Percentiles rank a stretch among this genome's conserved stretches.
These are phyloP conservation scores for Phytopythium montanum DNA, from an alignment of 352 stramenopile genomes.

Conservation along the genomic window DNA sequence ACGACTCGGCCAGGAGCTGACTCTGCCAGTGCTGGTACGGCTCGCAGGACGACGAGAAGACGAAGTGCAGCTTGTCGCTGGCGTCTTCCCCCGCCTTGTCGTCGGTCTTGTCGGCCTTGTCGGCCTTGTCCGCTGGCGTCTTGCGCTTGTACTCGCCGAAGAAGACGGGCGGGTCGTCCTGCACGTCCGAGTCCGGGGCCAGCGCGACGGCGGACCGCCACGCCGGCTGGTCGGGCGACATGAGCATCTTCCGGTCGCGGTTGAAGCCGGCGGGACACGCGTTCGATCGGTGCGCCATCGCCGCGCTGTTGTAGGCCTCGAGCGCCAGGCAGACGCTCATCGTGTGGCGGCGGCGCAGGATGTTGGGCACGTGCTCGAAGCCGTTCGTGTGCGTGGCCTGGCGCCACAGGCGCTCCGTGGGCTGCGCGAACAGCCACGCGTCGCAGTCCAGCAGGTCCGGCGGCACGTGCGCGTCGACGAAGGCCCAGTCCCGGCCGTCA, in stretches of 20 bases:
- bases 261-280: constrained; percentile 70
- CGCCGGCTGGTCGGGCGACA: constrained; percentile 39
- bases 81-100: constrained; percentile 26
- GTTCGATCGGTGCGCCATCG: constrained; percentile 41
- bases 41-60: constrained; percentile 67
- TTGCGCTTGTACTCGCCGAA: constrained; percentile 52
- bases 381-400: constrained; percentile 70
- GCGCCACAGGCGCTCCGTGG: constrained; percentile 53
- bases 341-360: constrained; percentile 68
- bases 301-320: constrained; percentile 70
- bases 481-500: constrained; percentile 69
- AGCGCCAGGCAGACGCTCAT: constrained; percentile 70
- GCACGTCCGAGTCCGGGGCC: constrained; percentile 22
- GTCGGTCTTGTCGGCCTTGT: constrained; percentile 16
- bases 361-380: constrained; percentile 74
- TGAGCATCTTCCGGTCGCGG: constrained; percentile 56
- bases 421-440: constrained; percentile 63
- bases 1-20: constrained; percentile 62
- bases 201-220: constrained; percentile 50
- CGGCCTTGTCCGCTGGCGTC: neutral
- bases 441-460: constrained; percentile 71
- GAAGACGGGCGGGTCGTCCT: constrained; percentile 25
- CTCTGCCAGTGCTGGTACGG: constrained; percentile 70
- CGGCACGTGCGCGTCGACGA: constrained; percentile 58
- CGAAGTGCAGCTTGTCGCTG: constrained; percentile 73